A percentile compares a stretch with the other conserved stretches of the same genome.
Conservation (phyloP, 306 rosid genomes). For the Malus sylvestris region DNA sequence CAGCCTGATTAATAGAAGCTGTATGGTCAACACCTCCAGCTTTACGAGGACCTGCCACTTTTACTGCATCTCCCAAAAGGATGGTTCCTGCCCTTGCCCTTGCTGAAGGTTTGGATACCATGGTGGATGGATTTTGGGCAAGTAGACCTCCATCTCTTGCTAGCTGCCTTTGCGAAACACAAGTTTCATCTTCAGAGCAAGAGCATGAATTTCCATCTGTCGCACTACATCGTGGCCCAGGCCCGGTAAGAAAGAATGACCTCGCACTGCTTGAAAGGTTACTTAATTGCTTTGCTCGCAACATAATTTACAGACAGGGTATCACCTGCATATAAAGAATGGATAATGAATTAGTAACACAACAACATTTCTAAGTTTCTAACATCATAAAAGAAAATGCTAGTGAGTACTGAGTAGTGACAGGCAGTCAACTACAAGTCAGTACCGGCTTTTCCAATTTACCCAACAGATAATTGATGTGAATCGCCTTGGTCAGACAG, state of each 20-base stretch:
- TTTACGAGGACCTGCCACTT: conserved; percentile 31
- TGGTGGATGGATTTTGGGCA: conserved; percentile 44
- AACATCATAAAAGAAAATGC: not conserved
- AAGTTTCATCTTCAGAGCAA: conserved; percentile 72
- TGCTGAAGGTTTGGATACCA: conserved; percentile 33
- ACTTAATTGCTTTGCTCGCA: conserved; percentile 72
- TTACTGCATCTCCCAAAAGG: conserved; percentile 33
- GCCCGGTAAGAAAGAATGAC: conserved; percentile 59
- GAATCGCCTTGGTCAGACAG: not conserved
- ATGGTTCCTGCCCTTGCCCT: conserved; percentile 40
- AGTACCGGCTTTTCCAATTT: not conserved
- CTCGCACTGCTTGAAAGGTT: conserved; percentile 74
- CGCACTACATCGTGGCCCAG: conserved; percentile 65
- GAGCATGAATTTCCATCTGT: conserved; percentile 76
- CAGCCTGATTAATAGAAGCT: conserved; percentile 24
- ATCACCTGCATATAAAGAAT: conserved; percentile 2
- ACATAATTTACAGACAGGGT: conserved; percentile 46
- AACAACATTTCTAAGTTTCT: not conserved
- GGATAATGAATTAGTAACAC: conserved; percentile 1
- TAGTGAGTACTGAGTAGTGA: not conserved
- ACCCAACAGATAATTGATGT: not conserved
- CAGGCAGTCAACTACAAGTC: not conserved
- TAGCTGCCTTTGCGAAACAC: conserved; percentile 48
- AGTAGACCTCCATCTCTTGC: conserved; percentile 33
- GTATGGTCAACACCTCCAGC: conserved; percentile 31